These are phyloP conservation scores for Saposhnikovia divaricata DNA, from an alignment of 129 eudicot species.

Conservation along the genomic window DNA sequence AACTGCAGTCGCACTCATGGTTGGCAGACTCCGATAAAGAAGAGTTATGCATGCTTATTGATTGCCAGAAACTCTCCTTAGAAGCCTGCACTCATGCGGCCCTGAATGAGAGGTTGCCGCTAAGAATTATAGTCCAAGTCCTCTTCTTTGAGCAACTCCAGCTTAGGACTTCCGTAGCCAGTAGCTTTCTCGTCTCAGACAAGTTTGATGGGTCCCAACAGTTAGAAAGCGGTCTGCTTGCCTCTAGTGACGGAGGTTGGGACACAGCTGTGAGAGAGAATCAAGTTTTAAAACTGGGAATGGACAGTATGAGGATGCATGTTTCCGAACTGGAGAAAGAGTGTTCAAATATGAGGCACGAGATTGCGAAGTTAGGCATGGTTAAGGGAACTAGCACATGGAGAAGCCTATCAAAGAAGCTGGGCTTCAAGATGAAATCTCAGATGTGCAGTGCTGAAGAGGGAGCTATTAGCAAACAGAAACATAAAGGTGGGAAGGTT, in stretches of 20 bases:
- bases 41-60: constrained; percentile 87
- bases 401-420: constrained; percentile 72
- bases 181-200: constrained; percentile 83
- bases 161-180: constrained; percentile 83
- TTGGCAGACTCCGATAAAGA: constrained; percentile 79
- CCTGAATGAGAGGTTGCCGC: constrained; percentile 82
- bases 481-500: constrained; percentile 33
- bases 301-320: constrained; percentile 90
- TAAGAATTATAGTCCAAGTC: constrained; percentile 83
- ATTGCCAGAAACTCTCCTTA: constrained; percentile 88
- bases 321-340: constrained; percentile 96
- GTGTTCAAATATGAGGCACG: constrained; percentile 82
- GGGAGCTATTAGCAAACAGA: constrained; percentile 81
- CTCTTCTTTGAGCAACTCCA: constrained; percentile 95
- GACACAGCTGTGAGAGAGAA: constrained; percentile 79
- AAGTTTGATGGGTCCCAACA: constrained; percentile 76
- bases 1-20: constrained; percentile 90
- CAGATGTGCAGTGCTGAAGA: constrained; percentile 98
- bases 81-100: constrained; percentile 99
- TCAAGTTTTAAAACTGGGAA: constrained; percentile 85
- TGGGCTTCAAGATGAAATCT: constrained; percentile 72
- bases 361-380: constrained; percentile 65
- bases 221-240: constrained; percentile 58
- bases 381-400: constrained; percentile 39
- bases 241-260: constrained; percentile 65